Evolutionary conservation across 2,329 filamentous ascomycete genomes (phyloP), one percentile per base, ranked within the genome.

Genomic region (Hymenoscyphus occultus): DNA sequence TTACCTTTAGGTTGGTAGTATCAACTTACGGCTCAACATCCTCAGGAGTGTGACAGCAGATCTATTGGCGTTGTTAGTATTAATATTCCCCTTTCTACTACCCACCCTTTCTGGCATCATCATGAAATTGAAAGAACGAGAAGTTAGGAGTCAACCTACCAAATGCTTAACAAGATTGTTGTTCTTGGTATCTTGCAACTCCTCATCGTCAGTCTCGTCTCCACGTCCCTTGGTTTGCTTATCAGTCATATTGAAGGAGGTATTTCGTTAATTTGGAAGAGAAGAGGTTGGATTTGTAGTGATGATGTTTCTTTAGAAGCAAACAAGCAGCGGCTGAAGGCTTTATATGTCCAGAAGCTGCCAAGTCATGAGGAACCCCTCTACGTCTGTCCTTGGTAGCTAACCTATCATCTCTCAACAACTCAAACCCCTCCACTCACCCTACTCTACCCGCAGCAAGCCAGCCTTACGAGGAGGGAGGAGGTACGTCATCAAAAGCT

Each of bases 1-100:
- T 12, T 16, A 19, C 42, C 14, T 48, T 13, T 12, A 51, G n/a
- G 19, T 22, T 28, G 45, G n/a, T 14, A 12, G 28, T 13, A 12
- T 5, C 9, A 62, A 58, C 66, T 45, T 68, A 68, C 66, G 61
- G 62, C 5, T 60, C 64, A 48, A 68, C 45, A 59, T 67, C 61
- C 13, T 63, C 65, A 14, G 60, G 31, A 7, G 48, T 35, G 42
- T 62, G 39, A 40, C 64, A 64, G 40, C 35, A 48, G 61, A 68
- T 60, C 66, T 68, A 35, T 22, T 22, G 35, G 12, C 0, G 19
- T 10, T 9, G 42, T 61, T 14, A 61, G 59, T 22, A 31, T 31
- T 51, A 9, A n/a, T 22, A 6, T 51, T 51, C n/a, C 22, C 19
- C 45, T 51, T 28, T 19, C 7, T 28, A 19, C 1, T 4, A n/a